phyloP scores from a whole-genome alignment of 495 filamentous ascomycete species.

The Lepraria neglecta region DNA sequence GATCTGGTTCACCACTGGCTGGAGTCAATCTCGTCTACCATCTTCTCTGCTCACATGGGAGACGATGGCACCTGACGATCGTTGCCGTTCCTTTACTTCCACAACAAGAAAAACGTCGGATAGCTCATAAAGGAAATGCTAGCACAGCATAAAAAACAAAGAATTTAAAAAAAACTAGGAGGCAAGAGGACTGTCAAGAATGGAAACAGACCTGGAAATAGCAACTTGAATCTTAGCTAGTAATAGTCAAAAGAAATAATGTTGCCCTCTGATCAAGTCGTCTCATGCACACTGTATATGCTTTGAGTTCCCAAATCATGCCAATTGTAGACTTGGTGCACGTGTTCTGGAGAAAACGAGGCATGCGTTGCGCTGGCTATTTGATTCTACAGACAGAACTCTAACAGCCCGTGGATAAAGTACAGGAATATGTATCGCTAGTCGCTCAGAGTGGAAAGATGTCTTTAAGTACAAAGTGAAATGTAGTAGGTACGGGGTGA shows the following conservation, averaged over 20 bases:
- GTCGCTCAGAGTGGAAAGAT: constrained; percentile 22
- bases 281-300: background rate
- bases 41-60: constrained; percentile 12
- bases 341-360: too few relatives aligned
- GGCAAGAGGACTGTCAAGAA: constrained; percentile 15
- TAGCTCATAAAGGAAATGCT: constrained; percentile 16
- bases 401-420: background rate
- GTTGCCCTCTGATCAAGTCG: constrained; percentile 10
- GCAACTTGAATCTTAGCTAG: constrained; percentile 11
- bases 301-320: background rate
- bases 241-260: background rate
- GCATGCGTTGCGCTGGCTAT: too few relatives aligned
- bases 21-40: constrained; percentile 16
- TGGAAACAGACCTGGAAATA: constrained; percentile 8
- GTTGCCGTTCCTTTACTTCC: constrained; percentile 13
- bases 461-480: constrained; percentile 12
- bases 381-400: too few relatives aligned
- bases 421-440: background rate
- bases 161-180: constrained; percentile 13
- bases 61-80: constrained; percentile 2
- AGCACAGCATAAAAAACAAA: constrained; percentile 4
- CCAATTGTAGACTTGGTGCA: too few relatives aligned
- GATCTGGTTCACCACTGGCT: constrained; percentile 15
- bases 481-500: background rate
- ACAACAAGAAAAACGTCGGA: background rate